These are phyloP conservation scores for Helminthosporium solani DNA, from an alignment of 2,329 filamentous ascomycete species.

Conservation along the genomic window DNA sequence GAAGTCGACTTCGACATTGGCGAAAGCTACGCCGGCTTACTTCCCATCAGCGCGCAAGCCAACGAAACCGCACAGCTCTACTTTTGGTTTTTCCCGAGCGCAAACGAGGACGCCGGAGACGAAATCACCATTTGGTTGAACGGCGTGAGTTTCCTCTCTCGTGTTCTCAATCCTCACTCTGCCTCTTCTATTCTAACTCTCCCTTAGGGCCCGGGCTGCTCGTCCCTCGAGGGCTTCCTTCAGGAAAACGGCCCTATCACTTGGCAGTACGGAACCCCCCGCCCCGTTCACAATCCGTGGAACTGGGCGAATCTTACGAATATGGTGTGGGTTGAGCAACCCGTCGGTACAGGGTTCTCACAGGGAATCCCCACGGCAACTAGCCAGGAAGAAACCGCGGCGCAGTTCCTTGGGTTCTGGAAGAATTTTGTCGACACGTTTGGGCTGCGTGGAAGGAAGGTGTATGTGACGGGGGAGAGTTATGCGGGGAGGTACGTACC, in stretches of 20 bases:
- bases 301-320: conserved; percentile 67
- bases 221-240: conserved; percentile 50
- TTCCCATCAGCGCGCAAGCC: conserved; percentile 54
- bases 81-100: conserved; percentile 59
- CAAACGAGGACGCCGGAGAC: conserved; percentile 49
- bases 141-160: no score
- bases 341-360: conserved; percentile 67
- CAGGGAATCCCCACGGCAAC: conserved; percentile 64
- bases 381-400: conserved; percentile 66
- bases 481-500: conserved; percentile 67
- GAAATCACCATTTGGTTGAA: conserved; percentile 55
- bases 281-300: conserved; percentile 47
- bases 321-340: conserved; percentile 74
- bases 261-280: conserved; percentile 47
- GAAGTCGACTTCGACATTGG: conserved; percentile 49
- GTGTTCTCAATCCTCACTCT: background rate
- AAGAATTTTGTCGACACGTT: conserved; percentile 76
- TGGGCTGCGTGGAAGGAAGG: conserved; percentile 63
- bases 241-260: conserved; percentile 51
- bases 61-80: conserved; percentile 52
- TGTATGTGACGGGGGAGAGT: conserved; percentile 73
- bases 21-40: conserved; percentile 48
- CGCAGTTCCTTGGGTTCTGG: conserved; percentile 76
- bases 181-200: no score
- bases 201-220: conserved; percentile 51